Evolutionary conservation across 2,329 filamentous ascomycete species (phyloP).

Genomic region (Hymenoscyphus albidus): DNA sequence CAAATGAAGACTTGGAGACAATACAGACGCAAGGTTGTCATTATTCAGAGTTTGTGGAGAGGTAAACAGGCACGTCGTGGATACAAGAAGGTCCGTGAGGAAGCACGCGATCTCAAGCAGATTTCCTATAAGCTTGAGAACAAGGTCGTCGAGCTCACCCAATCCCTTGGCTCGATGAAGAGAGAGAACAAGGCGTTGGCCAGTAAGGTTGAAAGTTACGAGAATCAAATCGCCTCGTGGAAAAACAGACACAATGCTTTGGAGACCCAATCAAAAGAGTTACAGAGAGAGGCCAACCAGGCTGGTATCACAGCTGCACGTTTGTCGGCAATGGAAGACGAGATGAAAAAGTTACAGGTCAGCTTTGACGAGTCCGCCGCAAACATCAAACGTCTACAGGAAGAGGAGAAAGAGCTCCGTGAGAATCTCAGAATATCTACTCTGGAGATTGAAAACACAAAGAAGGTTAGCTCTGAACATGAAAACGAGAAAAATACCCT

Average conservation of each 20-base stretch:
- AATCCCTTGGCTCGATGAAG: slow-evolving; percentile 88
- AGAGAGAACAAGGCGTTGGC: slow-evolving; percentile 87
- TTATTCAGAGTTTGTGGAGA: slow-evolving; percentile 91
- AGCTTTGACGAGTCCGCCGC: slow-evolving; percentile 86
- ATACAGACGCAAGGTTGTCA: slow-evolving; percentile 82
- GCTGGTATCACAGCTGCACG: slow-evolving; percentile 92
- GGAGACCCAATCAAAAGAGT: slow-evolving; percentile 85
- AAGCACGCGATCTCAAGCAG: slow-evolving; percentile 96
- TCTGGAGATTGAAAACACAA: slow-evolving; percentile 75
- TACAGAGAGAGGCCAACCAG: slow-evolving; percentile 95
- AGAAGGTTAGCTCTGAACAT: slow-evolving; percentile 67
- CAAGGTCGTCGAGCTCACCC: slow-evolving; percentile 97
- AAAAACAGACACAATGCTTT: slow-evolving; percentile 86
- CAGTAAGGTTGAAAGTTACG: slow-evolving; percentile 90
- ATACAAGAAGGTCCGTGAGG: slow-evolving; percentile 90
- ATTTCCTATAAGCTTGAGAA: slow-evolving; percentile 99
- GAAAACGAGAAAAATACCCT: slow-evolving; percentile 84
- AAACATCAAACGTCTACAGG: slow-evolving; percentile 90
- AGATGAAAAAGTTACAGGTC: slow-evolving; percentile 86
- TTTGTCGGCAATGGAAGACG: slow-evolving; percentile 86
- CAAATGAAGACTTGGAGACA: slow-evolving; percentile 79
- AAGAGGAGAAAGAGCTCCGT: slow-evolving; percentile 82
- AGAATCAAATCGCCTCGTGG: slow-evolving; percentile 93
- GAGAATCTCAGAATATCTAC: slow-evolving; percentile 78
- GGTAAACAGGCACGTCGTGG: slow-evolving; percentile 73